Evolutionary conservation across 2,329 filamentous ascomycete species (phyloP).

Genomic region (Lasiodiplodia citricola): DNA sequence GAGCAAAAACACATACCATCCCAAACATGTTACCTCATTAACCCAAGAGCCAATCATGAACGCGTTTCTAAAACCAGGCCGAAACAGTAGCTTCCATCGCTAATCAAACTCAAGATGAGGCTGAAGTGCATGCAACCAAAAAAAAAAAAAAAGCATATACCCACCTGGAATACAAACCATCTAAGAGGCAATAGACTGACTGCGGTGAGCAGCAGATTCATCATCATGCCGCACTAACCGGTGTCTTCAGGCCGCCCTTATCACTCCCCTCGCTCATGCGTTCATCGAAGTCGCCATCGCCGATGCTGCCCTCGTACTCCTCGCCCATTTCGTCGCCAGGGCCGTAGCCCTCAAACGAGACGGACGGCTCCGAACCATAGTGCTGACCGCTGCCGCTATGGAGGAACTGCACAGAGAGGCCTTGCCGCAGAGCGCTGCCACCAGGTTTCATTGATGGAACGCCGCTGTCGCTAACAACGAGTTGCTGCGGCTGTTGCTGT

Average conservation of each 20-base stretch:
- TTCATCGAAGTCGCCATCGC: constrained; percentile 10
- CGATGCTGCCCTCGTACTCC: constrained; percentile 15
- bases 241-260: constrained; percentile 20
- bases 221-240: constrained; percentile 19
- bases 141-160: not conserved
- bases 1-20: not conserved
- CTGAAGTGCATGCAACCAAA: not conserved
- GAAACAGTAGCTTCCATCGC: not conserved
- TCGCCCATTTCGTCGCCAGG: constrained; percentile 19
- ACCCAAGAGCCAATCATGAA: constrained; percentile 1
- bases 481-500: constrained; percentile 7
- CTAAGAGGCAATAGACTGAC: not conserved
- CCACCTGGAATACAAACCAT: not conserved
- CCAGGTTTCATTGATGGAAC: constrained; percentile 16
- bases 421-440: not conserved
- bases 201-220: not conserved
- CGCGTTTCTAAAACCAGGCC: not conserved
- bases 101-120: not conserved
- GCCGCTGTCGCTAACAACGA: constrained; percentile 22
- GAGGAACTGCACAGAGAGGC: not conserved
- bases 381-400: constrained; percentile 8
- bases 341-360: constrained; percentile 11
- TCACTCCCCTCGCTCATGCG: constrained; percentile 16
- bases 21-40: constrained; percentile 16
- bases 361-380: constrained; percentile 19